These are phyloP conservation scores for Viola pubescens DNA, from an alignment of 441 rosid species.

Conservation along the genomic window DNA sequence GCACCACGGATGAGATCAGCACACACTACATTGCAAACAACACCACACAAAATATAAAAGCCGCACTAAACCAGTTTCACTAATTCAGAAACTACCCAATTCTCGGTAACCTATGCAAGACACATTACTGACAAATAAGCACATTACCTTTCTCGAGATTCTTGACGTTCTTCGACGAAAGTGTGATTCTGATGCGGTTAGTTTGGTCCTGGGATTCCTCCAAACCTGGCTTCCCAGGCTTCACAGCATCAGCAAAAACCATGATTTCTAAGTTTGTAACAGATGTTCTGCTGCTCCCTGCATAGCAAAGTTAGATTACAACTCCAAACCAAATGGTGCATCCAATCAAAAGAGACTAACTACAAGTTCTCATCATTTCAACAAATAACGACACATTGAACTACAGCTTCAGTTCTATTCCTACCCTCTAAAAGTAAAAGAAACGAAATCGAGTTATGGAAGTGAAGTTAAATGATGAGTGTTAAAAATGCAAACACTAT, in stretches of 20 bases:
- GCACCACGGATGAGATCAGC: conserved; percentile 64
- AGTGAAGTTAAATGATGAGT: too few relatives aligned
- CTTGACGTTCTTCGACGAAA: conserved; percentile 53
- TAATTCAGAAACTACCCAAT: too few relatives aligned
- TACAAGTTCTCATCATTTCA: too few relatives aligned
- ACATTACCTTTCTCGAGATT: conserved; percentile 50
- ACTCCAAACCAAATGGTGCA: too few relatives aligned
- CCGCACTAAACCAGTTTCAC: conserved; percentile 28
- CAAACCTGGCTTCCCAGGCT: conserved; percentile 40
- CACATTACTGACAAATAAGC: conserved; percentile 16
- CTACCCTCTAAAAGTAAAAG: too few relatives aligned
- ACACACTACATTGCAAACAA: conserved; percentile 33
- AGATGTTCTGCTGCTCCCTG: background rate
- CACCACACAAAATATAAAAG: background rate
- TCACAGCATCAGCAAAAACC: conserved; percentile 23
- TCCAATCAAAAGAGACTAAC: too few relatives aligned
- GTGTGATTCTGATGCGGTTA: conserved; percentile 44
- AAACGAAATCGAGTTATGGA: too few relatives aligned
- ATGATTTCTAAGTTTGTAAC: background rate
- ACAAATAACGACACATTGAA: too few relatives aligned
- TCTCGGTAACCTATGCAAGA: background rate
- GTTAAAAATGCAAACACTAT: too few relatives aligned
- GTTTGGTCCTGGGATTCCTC: conserved; percentile 42
- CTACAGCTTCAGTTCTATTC: too few relatives aligned
- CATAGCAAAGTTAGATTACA: too few relatives aligned